Base-by-base conservation (phyloP, 2,329 filamentous ascomycete genomes). In the Xylaria sp. region DNA sequence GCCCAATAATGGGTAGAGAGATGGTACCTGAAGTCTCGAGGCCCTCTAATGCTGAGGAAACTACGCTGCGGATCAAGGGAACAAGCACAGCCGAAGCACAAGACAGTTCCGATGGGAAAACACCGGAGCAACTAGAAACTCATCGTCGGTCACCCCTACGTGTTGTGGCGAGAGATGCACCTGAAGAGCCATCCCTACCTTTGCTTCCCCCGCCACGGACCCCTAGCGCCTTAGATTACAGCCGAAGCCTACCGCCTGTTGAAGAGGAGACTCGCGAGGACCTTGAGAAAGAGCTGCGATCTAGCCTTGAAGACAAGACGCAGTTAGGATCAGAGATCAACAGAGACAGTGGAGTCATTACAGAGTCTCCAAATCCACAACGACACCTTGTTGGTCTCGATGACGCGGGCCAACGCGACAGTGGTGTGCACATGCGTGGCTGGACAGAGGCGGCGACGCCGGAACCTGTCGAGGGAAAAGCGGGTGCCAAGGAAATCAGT, bases 351-450 rank as follows among this genome's bases (percentile, higher is more conserved):
- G 85, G 83, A 0, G 82, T 86, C 69, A 79, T 80, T 27, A 77
- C 82, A 5, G 84, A 82, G 54, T 84, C 85, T 2, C 82, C 86
- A 16, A 79, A 79, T 50, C 77, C 80, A 47, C 78, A 79, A 60
- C 78, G 76, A 63, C 82, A 78, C 70, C 76, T 77, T 63, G 69
- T 75, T 0, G 69, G 76, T 60, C 66, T 74, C 0, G 70, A 77
- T 16, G 77, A 78, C 13, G 78, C 81, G 35, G 74, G 78, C 35
- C 79, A 81, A 58, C 83, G 85, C 51, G 87, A 90, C 73, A 90
- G 88, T 76, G 87, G 86, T 29, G 84, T 89, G 35, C 85, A 88
- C 72, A 79, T 88, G 51, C 83, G 82, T 25, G 85, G 87, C 48
- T 82, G 79, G 80, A 71, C 76, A n/a, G 83, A 83, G 42, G 72